Conservation (phyloP, 1,284 basidiomycete species). For the Hypsizygus ulmarius region DNA sequence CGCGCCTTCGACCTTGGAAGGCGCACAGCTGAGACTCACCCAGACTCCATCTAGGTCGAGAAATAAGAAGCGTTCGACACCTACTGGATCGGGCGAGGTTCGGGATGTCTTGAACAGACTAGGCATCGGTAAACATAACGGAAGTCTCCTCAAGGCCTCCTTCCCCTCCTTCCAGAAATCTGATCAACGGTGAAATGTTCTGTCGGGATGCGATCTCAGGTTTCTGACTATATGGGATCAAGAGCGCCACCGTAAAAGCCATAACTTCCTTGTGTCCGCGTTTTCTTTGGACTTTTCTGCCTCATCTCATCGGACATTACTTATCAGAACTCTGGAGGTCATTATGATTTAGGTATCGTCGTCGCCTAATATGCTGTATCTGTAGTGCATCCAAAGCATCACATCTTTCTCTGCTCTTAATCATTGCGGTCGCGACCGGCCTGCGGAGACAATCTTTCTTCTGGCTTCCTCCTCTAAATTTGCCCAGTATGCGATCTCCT, state of each 20-base stretch:
- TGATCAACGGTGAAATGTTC: conserved; percentile 15
- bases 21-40: conserved; percentile 40
- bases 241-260: conserved; percentile 19
- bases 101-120: conserved; percentile 74
- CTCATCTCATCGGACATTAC: conserved; percentile 1
- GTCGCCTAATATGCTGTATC: conserved; percentile 1
- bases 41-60: conserved; percentile 55
- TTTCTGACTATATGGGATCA: background rate
- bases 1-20: conserved; percentile 46
- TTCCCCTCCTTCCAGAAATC: conserved; percentile 40
- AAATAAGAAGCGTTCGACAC: conserved; percentile 49
- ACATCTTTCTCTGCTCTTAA: conserved; percentile 6
- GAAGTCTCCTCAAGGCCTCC: conserved; percentile 64
- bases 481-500: conserved; percentile 58
- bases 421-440: conserved; percentile 28
- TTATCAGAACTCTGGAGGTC: background rate
- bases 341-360: background rate
- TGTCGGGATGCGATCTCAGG: background rate
- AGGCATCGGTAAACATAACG: conserved; percentile 71
- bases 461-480: conserved; percentile 55
- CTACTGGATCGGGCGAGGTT: conserved; percentile 65
- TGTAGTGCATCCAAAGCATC: conserved; percentile 2
- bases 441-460: conserved; percentile 49
- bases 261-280: conserved; percentile 8
- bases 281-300: conserved; percentile 5